Evolutionary conservation across 306 rosid genomes (phyloP).

Genomic region (Malus sylvestris): DNA sequence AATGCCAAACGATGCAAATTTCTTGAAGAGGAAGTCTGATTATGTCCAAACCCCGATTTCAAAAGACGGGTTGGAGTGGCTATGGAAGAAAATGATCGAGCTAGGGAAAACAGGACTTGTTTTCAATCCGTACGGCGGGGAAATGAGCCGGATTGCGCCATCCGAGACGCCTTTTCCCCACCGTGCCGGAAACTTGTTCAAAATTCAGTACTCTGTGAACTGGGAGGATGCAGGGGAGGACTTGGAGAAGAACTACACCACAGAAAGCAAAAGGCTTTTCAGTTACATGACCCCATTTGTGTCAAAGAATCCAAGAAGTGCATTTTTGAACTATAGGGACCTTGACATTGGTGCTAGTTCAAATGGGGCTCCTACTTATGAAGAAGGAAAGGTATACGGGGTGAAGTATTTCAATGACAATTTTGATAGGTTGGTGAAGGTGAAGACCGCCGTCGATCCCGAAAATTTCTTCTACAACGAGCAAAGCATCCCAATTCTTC

Average conservation of each 20-base stretch:
- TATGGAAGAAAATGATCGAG: constrained; percentile 45
- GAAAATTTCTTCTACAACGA: constrained; percentile 66
- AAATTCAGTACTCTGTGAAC: constrained; percentile 56
- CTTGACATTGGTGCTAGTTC: constrained; percentile 58
- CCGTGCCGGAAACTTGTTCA: constrained; percentile 53
- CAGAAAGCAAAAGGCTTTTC: constrained; percentile 37
- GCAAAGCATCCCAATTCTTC: constrained; percentile 53
- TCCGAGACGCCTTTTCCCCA: constrained; percentile 67
- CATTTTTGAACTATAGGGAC: constrained; percentile 68
- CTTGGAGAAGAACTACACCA: constrained; percentile 11
- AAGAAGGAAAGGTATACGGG: constrained; percentile 54
- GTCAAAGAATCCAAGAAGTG: constrained; percentile 67
- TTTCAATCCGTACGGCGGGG: constrained; percentile 83
- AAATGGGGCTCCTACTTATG: constrained; percentile 26
- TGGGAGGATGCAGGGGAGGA: constrained; percentile 37
- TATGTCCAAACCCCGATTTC: constrained; percentile 51
- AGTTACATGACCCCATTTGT: constrained; percentile 69
- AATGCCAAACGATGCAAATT: constrained; percentile 25
- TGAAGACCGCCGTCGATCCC: constrained; percentile 55
- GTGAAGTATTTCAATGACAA: constrained; percentile 50
- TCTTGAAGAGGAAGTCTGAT: constrained; percentile 50
- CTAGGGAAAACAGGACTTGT: constrained; percentile 47
- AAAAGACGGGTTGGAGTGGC: constrained; percentile 36
- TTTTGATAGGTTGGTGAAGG: constrained; percentile 56
- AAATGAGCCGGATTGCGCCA: constrained; percentile 41